Base-by-base conservation (phyloP, 139 green algal genomes). In the Trebouxia sp. region DNA sequence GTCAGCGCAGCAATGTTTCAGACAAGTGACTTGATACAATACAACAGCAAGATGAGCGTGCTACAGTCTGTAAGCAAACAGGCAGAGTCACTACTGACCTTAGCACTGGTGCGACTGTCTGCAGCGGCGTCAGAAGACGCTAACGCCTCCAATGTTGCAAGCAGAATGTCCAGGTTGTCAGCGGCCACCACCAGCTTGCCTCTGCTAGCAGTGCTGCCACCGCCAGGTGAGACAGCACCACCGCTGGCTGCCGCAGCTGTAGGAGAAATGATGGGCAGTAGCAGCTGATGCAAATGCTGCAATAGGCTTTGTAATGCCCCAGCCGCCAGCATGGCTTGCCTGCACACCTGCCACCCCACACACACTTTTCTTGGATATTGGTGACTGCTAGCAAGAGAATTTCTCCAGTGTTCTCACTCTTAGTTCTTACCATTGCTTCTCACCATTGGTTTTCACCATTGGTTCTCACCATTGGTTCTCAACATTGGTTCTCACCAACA, bases 81-180 rank as follows among this genome's bases (percentile, higher is more conserved):
- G 47, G 14, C 1, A n/a, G n/a, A n/a, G n/a, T n/a, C n/a, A n/a
- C n/a, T n/a, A n/a, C n/a, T n/a, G n/a, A 72, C 62, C 62, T 72
- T 35, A 45, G 62, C 32, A 1, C 32, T 72, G 37, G 35, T 35
- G 42, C 20, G 32, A 4, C 12, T 41, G 32, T 72, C 35, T 30
- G 35, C 62, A 30, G 62, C 62, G 43, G 62, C 41, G 37, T 38
- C 69, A 24, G 24, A 30, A 53, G 69, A 55, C 24, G 69, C 80
- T 12, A 90, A 41, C 28, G 79, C 35, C 72, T 86, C 80, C 30
- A 93, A 76, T 38, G 87, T 37, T 42, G 75, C 42, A 22, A 87
- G 75, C 77, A 94, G 79, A 37, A 62, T 38, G 65, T 83, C 78
- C 79, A 94, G 76, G 50, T 85, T 48, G 6, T 66, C 76, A 43